These are phyloP conservation scores for Russula earlei DNA, from an alignment of 768 basidiomycete species.

Conservation along the genomic window DNA sequence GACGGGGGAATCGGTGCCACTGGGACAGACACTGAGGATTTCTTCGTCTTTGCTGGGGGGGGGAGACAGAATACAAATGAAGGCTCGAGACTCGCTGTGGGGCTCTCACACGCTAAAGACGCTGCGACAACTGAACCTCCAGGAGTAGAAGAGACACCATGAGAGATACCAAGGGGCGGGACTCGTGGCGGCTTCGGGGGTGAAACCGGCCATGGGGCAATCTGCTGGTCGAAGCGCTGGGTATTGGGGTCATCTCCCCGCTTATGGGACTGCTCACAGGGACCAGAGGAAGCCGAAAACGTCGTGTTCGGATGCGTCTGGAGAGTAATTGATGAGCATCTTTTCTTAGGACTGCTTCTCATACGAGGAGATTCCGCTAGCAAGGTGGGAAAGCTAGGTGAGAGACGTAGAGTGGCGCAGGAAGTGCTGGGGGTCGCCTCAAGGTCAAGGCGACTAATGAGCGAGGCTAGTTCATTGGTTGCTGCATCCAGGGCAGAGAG, in stretches of 20 bases:
- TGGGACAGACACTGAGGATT: neutral
- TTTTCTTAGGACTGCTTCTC: conserved; percentile 30
- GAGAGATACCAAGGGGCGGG: neutral
- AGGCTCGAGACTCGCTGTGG: neutral
- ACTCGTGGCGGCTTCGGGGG: conserved; percentile 31
- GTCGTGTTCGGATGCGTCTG: conserved; percentile 30
- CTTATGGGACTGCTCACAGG: conserved; percentile 35
- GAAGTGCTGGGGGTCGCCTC: conserved; percentile 62
- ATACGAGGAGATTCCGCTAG: conserved; percentile 14
- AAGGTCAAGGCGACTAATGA: conserved; percentile 75
- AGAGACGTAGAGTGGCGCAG: conserved; percentile 26
- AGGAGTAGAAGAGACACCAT: neutral
- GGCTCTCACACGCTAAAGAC: neutral
- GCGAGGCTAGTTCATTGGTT: conserved; percentile 66
- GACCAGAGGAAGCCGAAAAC: conserved; percentile 41
- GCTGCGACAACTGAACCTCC: neutral
- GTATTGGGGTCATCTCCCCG: conserved; percentile 11
- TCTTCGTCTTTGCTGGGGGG: neutral
- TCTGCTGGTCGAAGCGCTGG: conserved; percentile 39
- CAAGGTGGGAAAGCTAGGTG: conserved; percentile 22
- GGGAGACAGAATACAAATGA: neutral
- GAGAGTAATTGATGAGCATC: conserved; percentile 25
- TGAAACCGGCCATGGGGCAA: conserved; percentile 51
- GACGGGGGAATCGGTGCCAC: neutral
- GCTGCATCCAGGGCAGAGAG: conserved; percentile 69